Evolutionary conservation across 768 basidiomycete genomes (phyloP), one percentile per base, ranked within the genome.

Genomic region (Russula emetica): DNA sequence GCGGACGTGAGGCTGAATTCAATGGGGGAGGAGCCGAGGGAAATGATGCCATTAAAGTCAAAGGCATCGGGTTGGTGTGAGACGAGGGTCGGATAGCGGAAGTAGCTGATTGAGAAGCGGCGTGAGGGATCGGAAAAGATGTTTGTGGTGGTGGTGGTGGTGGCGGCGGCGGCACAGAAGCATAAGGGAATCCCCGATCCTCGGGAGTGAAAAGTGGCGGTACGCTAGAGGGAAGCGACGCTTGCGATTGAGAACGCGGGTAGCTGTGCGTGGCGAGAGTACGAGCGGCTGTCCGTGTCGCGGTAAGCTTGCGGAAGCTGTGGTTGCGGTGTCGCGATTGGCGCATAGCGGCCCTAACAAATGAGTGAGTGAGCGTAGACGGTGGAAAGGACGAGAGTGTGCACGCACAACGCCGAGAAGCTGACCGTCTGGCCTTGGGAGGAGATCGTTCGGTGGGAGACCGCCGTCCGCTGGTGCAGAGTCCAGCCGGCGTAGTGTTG

Each of bases 371-470:
- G 42, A 45, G 40, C 7, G 8, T 11, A 32, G 3, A 20, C 3
- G 45, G 34, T 8, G 22, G 10, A 36, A 24, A 38, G n/a, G 38
- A 51, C 6, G n/a, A 45, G 32, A 47, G 56, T 28, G 18, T 9
- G 14, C 20, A 38, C 63, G 34, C 42, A 64, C 62, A 55, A 60
- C 58, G 26, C 66, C 66, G 38, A 67, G 62, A 20, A 67, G 66
- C 51, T 67, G 66, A 8, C 66, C 66, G 0, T 67, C 58, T 26
- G 16, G 10, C 40, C 45, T n/a, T 8, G 63, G 49, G 4, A 52
- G 20, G 54, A 67, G 38, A 36, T 65, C 63, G 47, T 24, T 60
- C 42, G 26, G 3, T 11, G 32, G 4, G 24, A 52, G 28, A 7
- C 49, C 54, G 32, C 54, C 20, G 38, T 64, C 63, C 11, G 57